These are phyloP conservation scores for Daldinia grandis DNA, from an alignment of 495 filamentous ascomycete species.

Conservation along the genomic window DNA sequence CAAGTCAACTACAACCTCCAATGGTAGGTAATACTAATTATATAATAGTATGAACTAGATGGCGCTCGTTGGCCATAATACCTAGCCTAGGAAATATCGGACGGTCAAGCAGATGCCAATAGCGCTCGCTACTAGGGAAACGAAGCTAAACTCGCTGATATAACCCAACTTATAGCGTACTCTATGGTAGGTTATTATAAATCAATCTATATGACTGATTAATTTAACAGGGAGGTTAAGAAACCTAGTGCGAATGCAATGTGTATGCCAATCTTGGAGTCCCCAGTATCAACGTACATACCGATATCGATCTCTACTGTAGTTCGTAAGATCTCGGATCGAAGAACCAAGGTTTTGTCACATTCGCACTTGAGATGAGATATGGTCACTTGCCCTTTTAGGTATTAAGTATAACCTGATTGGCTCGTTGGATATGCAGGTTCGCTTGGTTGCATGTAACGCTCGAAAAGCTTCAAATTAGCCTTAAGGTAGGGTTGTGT, in stretches of 20 bases:
- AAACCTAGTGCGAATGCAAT: not conserved
- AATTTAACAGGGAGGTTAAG: not conserved
- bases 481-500: not conserved
- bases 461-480: not conserved
- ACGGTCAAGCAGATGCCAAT: not conserved
- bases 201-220: not conserved
- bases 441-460: slow-evolving; percentile 10
- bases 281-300: not conserved
- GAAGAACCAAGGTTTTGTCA: slow-evolving; percentile 6
- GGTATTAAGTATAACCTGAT: slow-evolving; percentile 28
- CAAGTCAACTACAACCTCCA: no score
- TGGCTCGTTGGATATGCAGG: slow-evolving; percentile 35
- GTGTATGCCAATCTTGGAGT: not conserved
- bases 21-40: no score
- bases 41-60: no score
- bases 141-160: no score
- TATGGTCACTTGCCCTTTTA: slow-evolving; percentile 35
- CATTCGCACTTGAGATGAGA: slow-evolving; percentile 1
- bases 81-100: not conserved
- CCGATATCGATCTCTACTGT: not conserved
- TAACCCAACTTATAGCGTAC: no score
- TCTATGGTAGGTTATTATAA: not conserved
- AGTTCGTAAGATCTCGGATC: slow-evolving; percentile 4
- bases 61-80: no score
- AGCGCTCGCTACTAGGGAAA: not conserved